These are phyloP conservation scores for Cladochytrium tenue DNA, from an alignment of 371 early-diverging fungal species.

Conservation along the genomic window DNA sequence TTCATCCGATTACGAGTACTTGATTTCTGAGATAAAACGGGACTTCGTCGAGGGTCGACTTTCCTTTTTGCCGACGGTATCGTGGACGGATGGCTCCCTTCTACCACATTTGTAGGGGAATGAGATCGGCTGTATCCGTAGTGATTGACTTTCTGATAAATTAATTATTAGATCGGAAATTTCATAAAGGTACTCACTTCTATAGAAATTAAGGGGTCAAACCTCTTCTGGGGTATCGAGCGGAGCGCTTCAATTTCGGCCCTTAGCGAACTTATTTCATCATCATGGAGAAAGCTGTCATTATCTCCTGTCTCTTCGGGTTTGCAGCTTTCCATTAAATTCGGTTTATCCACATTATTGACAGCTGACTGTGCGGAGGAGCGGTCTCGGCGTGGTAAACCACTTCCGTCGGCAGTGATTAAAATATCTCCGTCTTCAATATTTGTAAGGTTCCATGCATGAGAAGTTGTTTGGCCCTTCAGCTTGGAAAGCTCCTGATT, in stretches of 20 bases:
- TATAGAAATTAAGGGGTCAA: too few species aligned
- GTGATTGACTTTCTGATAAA: too few species aligned
- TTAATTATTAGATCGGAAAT: too few species aligned
- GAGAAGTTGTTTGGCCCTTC: too few species aligned
- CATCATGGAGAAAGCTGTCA: constrained; percentile 24
- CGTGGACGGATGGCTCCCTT: not conserved
- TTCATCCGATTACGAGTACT: not conserved
- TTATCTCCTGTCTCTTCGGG: not conserved
- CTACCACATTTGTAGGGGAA: not conserved
- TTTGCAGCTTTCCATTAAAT: not conserved
- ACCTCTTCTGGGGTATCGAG: too few species aligned
- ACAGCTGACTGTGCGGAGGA: too few species aligned
- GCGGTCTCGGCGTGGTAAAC: not conserved
- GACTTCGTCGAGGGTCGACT: too few species aligned
- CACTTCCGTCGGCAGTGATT: not conserved
- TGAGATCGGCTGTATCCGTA: not conserved
- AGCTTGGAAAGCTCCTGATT: constrained; percentile 23
- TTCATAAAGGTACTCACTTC: too few species aligned
- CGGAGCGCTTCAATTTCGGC: constrained; percentile 18
- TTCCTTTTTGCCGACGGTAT: not conserved
- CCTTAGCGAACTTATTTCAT: constrained; percentile 15
- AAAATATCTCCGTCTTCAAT: not conserved
- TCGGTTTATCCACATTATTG: not conserved
- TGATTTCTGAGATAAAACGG: too few species aligned
- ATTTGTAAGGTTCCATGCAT: too few species aligned